phyloP scores from a whole-genome alignment of 768 basidiomycete genomes.

The Pholiota microspora region DNA sequence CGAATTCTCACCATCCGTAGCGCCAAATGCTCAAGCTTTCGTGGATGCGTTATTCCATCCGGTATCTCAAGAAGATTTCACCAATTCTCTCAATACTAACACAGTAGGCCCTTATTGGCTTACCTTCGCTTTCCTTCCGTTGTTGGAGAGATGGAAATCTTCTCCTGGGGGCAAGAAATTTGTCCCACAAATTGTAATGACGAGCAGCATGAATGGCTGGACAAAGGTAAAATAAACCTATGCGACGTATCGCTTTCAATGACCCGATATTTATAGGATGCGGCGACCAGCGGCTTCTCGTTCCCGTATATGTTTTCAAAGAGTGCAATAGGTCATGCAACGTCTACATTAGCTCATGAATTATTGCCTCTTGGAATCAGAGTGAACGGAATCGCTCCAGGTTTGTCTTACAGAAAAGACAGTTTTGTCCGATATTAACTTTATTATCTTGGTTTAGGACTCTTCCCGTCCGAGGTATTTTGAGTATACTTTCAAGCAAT shows the following conservation, averaged over 20 bases:
- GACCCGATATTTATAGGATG: constrained; percentile 12
- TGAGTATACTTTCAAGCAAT: too few relatives aligned
- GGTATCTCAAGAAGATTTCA: constrained; percentile 3
- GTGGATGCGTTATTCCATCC: constrained; percentile 6
- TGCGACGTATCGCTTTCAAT: too few relatives aligned
- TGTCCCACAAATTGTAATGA: constrained; percentile 7
- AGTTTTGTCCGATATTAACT: too few relatives aligned
- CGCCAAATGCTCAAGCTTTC: constrained; percentile 3
- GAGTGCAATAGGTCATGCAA: constrained; percentile 6
- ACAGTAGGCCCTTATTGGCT: constrained; percentile 9
- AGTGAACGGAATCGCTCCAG: constrained; percentile 9
- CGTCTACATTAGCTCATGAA: constrained; percentile 2
- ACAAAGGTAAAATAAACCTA: constrained; percentile 3
- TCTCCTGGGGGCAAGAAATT: constrained; percentile 1
- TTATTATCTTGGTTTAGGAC: too few relatives aligned
- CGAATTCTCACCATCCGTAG: not conserved
- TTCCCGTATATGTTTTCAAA: constrained; percentile 6
- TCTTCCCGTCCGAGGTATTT: constrained; percentile 9
- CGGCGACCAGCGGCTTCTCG: constrained; percentile 9
- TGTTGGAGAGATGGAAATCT: constrained; percentile 5
- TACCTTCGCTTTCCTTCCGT: constrained; percentile 3
- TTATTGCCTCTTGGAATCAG: constrained; percentile 5
- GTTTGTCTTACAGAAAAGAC: too few relatives aligned
- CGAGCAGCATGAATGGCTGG: constrained; percentile 10
- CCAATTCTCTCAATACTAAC: not conserved